Conservation (phyloP, 306 rosid genomes). For the Trifolium repens region DNA sequence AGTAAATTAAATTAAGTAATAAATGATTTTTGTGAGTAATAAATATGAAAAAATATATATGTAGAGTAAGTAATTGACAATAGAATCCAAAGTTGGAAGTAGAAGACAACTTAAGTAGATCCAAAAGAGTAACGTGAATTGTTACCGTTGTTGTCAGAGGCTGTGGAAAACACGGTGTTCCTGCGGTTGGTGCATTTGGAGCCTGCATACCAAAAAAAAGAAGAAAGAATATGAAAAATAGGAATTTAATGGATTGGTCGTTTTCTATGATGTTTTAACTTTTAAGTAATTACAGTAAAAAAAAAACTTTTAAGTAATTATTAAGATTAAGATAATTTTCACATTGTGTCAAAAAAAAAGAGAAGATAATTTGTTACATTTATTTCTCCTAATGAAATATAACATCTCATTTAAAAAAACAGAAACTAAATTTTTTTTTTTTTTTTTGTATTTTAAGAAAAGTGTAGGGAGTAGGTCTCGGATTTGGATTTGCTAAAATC, state of each 20-base stretch:
- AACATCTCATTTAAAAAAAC: not conserved
- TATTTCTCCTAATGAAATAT: not conserved
- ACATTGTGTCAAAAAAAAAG: too few species aligned
- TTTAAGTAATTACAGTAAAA: not conserved
- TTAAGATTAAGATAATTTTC: too few species aligned
- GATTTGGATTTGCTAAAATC: too few species aligned
- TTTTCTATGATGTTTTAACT: slow-evolving; percentile 8
- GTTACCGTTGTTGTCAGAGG: slow-evolving; percentile 65
- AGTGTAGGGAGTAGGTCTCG: too few species aligned
- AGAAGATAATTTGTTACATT: not conserved
- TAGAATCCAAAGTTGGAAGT: slow-evolving; percentile 40
- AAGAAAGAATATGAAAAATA: not conserved
- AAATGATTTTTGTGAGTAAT: not conserved
- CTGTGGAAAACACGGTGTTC: slow-evolving; percentile 69
- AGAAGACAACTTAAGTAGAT: slow-evolving; percentile 46
- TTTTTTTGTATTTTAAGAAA: too few species aligned
- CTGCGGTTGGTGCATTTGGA: slow-evolving; percentile 58
- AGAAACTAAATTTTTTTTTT: too few species aligned
- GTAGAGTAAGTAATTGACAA: not conserved
- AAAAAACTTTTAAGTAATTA: not conserved
- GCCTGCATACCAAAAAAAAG: slow-evolving; percentile 47
- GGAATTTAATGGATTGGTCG: not conserved
- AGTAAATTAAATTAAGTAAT: not conserved
- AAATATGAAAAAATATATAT: slow-evolving; percentile 20
- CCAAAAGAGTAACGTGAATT: slow-evolving; percentile 52